Base-by-base conservation (phyloP, 176 grass and related monocot species). In the Chrysopogon serrulatus region DNA sequence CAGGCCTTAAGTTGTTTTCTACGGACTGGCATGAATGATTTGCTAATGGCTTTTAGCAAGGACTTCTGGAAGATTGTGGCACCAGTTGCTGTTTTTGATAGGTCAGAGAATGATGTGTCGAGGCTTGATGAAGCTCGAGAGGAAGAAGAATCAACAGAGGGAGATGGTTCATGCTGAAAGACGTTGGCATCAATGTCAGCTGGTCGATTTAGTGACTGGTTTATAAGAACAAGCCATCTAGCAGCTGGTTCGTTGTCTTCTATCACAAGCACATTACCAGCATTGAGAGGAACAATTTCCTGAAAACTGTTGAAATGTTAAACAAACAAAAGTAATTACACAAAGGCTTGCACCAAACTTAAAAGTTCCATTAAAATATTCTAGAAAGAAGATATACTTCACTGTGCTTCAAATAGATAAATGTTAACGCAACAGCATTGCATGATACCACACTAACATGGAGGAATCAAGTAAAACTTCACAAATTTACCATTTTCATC, bases 221-320 rank as follows among this genome's bases (percentile, higher is more conserved):
- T 97, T 84, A 97, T 97, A 74, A 97, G 84, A 92, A 93, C 78
- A 60, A 97, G 85, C 91, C 94, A 97, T 87, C 88, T 92, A 42
- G 82, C 83, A 67, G 94, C 91, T 74, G 94, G 92, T 83, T 90
- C 94, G 4, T 68, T 85, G 82, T 96, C 91, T 96, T 93, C 94
- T 64, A 88, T 84, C 26, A 93, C 94, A 77, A 96, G 86, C 31
- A 96, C 94, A 40, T 96, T 96, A 73, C 94, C 94, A 48, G 92
- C 91, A 85, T 89, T 97, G 32, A 97, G 88, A 54, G 95, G 95
- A 56, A 97, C 95, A 79, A 97, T 92, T 92, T 97, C 95, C 90
- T 97, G 95, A 89, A 97, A 97, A 63, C 95, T 97, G 90, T 86
- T 90, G 44, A 87, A 80, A 48, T 68, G 85, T 85, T 37, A 87